These are phyloP conservation scores for Periconia sp. DNA, from an alignment of 2,329 filamentous ascomycete genomes.

Conservation along the genomic window DNA sequence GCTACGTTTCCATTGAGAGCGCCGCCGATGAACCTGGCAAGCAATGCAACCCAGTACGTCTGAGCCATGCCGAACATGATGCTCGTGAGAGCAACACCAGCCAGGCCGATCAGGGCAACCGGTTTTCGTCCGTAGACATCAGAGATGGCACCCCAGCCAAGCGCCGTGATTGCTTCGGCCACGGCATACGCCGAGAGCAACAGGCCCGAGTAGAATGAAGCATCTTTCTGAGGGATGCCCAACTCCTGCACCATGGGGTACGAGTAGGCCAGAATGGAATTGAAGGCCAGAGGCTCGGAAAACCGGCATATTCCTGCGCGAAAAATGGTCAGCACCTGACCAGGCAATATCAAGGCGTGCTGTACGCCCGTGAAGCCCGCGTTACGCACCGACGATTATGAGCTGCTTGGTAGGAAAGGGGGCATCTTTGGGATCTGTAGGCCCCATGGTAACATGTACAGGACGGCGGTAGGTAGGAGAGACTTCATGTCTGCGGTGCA, in stretches of 20 bases:
- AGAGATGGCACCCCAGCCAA: conserved; percentile 57
- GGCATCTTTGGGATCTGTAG: conserved; percentile 35
- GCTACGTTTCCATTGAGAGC: conserved; percentile 91
- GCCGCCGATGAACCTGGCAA: conserved; percentile 78
- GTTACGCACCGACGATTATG: conserved; percentile 48
- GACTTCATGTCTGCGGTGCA: no score
- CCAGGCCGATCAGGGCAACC: conserved; percentile 59
- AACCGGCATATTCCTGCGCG: conserved; percentile 83
- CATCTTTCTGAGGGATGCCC: conserved; percentile 41
- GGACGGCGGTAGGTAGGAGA: no score
- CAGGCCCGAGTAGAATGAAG: conserved; percentile 83
- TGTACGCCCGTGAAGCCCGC: neutral
- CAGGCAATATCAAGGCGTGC: neutral
- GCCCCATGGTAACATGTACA: conserved; percentile 4
- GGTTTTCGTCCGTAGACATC: conserved; percentile 50
- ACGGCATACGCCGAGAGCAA: conserved; percentile 91
- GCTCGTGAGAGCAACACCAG: conserved; percentile 83
- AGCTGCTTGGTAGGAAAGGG: conserved; percentile 56
- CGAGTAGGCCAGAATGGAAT: conserved; percentile 87
- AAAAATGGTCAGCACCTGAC: conserved; percentile 20
- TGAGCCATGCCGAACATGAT: conserved; percentile 80
- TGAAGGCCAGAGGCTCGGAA: conserved; percentile 90
- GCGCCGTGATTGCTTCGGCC: conserved; percentile 83
- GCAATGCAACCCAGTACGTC: conserved; percentile 83
- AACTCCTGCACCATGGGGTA: conserved; percentile 48